Evolutionary conservation across 768 basidiomycete genomes (phyloP).

Genomic region (Tricholoma bakamatsutake): DNA sequence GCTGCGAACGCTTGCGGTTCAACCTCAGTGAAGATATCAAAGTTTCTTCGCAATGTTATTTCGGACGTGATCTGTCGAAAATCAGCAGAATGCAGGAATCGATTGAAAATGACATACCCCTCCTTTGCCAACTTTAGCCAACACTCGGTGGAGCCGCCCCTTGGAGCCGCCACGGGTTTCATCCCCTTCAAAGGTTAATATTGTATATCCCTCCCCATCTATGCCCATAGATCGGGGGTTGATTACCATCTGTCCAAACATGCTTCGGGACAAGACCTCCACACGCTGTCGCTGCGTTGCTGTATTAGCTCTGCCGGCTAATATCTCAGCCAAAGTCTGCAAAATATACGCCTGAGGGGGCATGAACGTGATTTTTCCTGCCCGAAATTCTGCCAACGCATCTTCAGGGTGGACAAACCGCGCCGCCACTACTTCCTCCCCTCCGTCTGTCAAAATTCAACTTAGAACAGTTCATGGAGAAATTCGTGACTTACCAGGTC

Average conservation of each 20-base stretch:
- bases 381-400: slow-evolving; percentile 47
- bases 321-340: slow-evolving; percentile 49
- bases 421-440: slow-evolving; percentile 62
- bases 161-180: slow-evolving; percentile 55
- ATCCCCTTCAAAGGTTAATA: slow-evolving; percentile 66
- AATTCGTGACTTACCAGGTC: slow-evolving; percentile 33
- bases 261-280: slow-evolving; percentile 39
- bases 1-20: slow-evolving; percentile 26
- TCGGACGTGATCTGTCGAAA: slow-evolving; percentile 40
- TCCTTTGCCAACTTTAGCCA: slow-evolving; percentile 40
- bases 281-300: slow-evolving; percentile 41
- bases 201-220: slow-evolving; percentile 37
- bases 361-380: slow-evolving; percentile 53
- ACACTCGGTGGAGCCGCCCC: slow-evolving; percentile 55
- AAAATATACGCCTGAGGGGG: slow-evolving; percentile 74
- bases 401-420: slow-evolving; percentile 55
- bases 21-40: slow-evolving; percentile 57
- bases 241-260: slow-evolving; percentile 59
- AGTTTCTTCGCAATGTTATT: slow-evolving; percentile 53
- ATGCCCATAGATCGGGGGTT: slow-evolving; percentile 38
- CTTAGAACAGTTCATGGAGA: background rate
- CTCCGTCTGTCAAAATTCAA: slow-evolving; percentile 39
- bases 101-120: slow-evolving; percentile 38
- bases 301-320: slow-evolving; percentile 37
- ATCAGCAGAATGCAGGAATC: slow-evolving; percentile 1